Evolutionary conservation across 495 filamentous ascomycete genomes (phyloP).

Genomic region (Penicillium nucicola): DNA sequence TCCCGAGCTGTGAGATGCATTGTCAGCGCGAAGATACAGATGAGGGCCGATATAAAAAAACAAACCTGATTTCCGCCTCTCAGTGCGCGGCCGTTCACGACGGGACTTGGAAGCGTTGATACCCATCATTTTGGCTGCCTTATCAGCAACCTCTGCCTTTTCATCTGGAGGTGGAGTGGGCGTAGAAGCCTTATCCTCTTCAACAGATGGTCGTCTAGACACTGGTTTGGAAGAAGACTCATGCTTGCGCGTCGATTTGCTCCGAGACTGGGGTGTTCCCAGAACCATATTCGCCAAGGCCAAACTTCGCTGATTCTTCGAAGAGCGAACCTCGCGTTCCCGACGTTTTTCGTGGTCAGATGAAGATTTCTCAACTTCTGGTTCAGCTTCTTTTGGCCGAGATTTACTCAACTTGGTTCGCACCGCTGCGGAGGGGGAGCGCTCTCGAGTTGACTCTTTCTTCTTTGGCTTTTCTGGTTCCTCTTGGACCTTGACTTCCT

Average conservation of each 20-base stretch:
- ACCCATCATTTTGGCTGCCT: conserved; percentile 62
- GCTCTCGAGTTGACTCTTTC: conserved; percentile 15
- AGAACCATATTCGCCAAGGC: conserved; percentile 54
- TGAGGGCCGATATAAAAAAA: not conserved
- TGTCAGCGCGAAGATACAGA: conserved; percentile 4
- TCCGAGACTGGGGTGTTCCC: conserved; percentile 43
- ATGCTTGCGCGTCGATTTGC: conserved; percentile 46
- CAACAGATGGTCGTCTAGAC: conserved; percentile 48
- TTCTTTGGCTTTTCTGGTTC: conserved; percentile 23
- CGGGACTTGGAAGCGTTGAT: conserved; percentile 33
- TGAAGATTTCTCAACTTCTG: conserved; percentile 50
- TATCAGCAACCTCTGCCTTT: conserved; percentile 43
- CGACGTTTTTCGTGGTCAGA: conserved; percentile 53
- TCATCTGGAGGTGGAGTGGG: conserved; percentile 55
- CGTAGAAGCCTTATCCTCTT: conserved; percentile 41
- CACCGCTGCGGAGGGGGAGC: conserved; percentile 28
- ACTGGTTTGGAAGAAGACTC: conserved; percentile 29
- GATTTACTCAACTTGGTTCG: conserved; percentile 51
- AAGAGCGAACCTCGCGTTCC: conserved; percentile 32
- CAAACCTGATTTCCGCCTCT: conserved; percentile 41
- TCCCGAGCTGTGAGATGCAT: conserved; percentile 43
- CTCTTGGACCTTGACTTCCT: conserved; percentile 34
- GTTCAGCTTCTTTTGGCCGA: conserved; percentile 40
- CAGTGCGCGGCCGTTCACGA: conserved; percentile 32
- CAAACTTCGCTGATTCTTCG: conserved; percentile 45